Evolutionary conservation across 805 yeast genomes (phyloP), one percentile per base, ranked within the genome.

Genomic region (Yamadazyma akitaensis): DNA sequence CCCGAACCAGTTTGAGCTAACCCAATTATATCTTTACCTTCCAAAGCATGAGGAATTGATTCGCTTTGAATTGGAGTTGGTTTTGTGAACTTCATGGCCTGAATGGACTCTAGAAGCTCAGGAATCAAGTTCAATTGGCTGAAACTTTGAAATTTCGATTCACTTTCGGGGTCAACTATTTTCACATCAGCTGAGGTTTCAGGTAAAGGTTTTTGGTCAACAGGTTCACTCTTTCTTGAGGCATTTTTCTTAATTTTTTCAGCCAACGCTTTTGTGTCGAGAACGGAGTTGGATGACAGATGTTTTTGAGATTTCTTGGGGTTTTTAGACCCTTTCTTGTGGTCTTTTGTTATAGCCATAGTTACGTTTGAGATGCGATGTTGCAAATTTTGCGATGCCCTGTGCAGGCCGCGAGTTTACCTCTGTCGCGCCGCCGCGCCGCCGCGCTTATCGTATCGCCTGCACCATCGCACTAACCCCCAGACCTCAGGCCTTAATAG

Each of bases 1-100:
- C 99, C 99, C 3, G 97, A 88, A 38, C 99, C 99, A 0, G 99
- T 92, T 61, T 92, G 97, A 0, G 99, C 99, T 51, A 92, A 76
- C 12, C 99, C 99, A 60, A 92, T 90, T 40, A 92, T 84, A 68
- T 92, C 99, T 53, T 89, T 81, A 3, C 97, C 97, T 54, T 85
- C 81, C 16, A 94, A 68, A 2, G 96, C 97, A 54, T 86, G 85
- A 1, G 98, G 98, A 51, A 92, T 86, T 11, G 97, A 80, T 64
- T 88, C 89, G 7, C 84, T 79, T 69, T 92, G 99, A 64, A 92
- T 94, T 10, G 98, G 96, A 0, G 98, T 91, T 36, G 99, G 98
- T 54, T 77, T 81, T 14, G 79, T 72, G 65, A 76, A 94, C 47
- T 88, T 85, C 69, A 94, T 70, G 28, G 76, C 75, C 46, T 82